Base-by-base conservation (phyloP, 371 early-diverging fungal species). In the Mycotypha africana region DNA sequence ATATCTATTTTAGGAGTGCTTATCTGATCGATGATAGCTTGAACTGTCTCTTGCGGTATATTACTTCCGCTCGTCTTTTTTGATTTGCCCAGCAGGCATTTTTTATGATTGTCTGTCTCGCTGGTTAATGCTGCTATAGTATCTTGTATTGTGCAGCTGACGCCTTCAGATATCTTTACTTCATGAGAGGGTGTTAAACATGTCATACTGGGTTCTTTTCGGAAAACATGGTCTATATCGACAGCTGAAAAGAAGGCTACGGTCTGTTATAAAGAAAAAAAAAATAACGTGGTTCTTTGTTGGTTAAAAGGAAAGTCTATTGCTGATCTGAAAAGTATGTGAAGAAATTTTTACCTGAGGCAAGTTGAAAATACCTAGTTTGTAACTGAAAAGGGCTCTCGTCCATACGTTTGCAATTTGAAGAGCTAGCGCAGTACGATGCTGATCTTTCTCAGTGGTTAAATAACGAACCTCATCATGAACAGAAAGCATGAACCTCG, bases 381-480 rank as follows among this genome's bases (percentile, higher is more conserved):
- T 78, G 42, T 81, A 84, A 42, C 91, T 82, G 60, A 98, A 98
- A 54, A 93, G 39, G 1, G 93, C 83, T 6, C 98, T 78, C 12
- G 91, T 91, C 97, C 97, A 98, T 4, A 96, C 61, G 57, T 98
- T 96, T 26, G 88, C 79, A 34, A 98, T 73, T 56, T 98, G 97
- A 39, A 98, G 60, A 0, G 96, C 95, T 37, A 92, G 55, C 0
- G 91, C 89, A 0, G 92, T 90, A 6, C 89, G 65, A 33, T 84
- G 75, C 14, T 65, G 60, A 48, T 98, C 91, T 44, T 85, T 70
- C 34, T 89, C 88, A 12, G 77, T 64, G 0, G 91, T 85, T 44
- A 96, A 61, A 65, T 89, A 98, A 4, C 98, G 84, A 8, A 97
- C 82, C 58, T 98, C 98, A 57, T 98, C 98, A 59, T 98, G 97